Evolutionary conservation across 495 filamentous ascomycete species (phyloP).

Genomic region (Baudoinia panamericana): DNA sequence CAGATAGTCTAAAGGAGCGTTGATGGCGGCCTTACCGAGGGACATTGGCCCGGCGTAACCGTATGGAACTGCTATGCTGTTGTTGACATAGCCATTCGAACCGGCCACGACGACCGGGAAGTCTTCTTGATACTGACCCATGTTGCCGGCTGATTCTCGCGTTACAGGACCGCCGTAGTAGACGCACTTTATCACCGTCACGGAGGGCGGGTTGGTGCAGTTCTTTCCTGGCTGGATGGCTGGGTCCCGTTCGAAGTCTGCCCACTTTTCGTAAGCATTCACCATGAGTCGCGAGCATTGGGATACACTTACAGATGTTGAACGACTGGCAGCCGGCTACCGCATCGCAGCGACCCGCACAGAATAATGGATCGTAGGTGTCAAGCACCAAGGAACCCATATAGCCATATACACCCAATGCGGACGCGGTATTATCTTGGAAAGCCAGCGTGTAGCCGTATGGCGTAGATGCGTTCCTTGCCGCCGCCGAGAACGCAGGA

Average conservation of each 20-base stretch:
- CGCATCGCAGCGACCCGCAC: slow-evolving; percentile 11
- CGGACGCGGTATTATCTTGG: slow-evolving; percentile 27
- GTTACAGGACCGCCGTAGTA: slow-evolving; percentile 13
- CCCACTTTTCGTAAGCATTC: no score
- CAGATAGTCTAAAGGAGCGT: slow-evolving; percentile 4
- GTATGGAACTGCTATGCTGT: slow-evolving; percentile 5
- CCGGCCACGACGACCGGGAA: slow-evolving; percentile 17
- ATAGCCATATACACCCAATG: slow-evolving; percentile 26
- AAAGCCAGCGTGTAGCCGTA: slow-evolving; percentile 31
- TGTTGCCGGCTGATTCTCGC: slow-evolving; percentile 11
- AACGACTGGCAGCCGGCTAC: slow-evolving; percentile 26
- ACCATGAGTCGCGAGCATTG: no score
- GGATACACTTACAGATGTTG: slow-evolving; percentile 32
- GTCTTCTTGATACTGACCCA: slow-evolving; percentile 6
- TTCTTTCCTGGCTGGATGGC: slow-evolving; percentile 5
- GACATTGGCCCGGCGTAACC: slow-evolving; percentile 8
- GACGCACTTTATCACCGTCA: slow-evolving; percentile 16
- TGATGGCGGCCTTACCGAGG: slow-evolving; percentile 16
- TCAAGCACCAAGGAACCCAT: slow-evolving; percentile 30
- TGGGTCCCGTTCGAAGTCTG: slow-evolving; percentile 20
- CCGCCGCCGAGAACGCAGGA: not conserved
- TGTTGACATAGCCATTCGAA: slow-evolving; percentile 16
- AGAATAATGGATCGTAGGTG: slow-evolving; percentile 29
- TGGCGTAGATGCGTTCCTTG: slow-evolving; percentile 26
- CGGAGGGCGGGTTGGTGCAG: slow-evolving; percentile 13